A percentile compares a stretch with the other conserved stretches of the same genome.
Evolutionary conservation across 257 asterid genomes (phyloP).

Genomic region (Handroanthus guayacan): DNA sequence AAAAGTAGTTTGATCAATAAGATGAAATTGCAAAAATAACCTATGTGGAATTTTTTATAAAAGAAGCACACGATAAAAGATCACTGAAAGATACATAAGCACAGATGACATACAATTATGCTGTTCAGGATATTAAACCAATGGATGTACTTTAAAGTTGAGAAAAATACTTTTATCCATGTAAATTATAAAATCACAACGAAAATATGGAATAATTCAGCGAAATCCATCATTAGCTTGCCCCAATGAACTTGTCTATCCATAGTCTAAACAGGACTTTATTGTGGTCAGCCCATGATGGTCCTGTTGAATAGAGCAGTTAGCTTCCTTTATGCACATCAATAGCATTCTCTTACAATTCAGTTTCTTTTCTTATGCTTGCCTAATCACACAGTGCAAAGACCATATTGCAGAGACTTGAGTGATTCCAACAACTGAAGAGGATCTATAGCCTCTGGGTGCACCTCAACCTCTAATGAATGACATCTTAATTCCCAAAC

Average conservation of each 20-base stretch:
- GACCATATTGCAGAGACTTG: constrained; percentile 9
- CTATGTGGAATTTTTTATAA: neutral
- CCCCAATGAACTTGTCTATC: neutral
- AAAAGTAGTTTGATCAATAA: constrained; percentile 34
- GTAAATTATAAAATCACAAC: neutral
- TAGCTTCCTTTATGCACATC: constrained; percentile 5
- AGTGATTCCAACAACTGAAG: neutral
- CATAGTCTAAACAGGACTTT: neutral
- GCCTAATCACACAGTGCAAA: constrained; percentile 5
- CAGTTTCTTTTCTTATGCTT: neutral
- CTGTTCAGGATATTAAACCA: neutral
- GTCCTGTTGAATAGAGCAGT: constrained; percentile 7
- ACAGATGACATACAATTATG: neutral
- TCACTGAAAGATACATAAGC: neutral
- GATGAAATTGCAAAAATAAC: neutral
- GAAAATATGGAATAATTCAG: neutral
- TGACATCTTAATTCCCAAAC: neutral
- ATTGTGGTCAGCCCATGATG: constrained; percentile 5
- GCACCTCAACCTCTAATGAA: constrained; percentile 1
- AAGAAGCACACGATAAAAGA: neutral
- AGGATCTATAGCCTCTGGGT: neutral
- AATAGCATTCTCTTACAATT: constrained; percentile 17
- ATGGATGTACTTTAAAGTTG: neutral
- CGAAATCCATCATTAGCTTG: constrained; percentile 3
- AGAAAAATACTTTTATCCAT: neutral